Evolutionary conservation across 1,284 basidiomycete genomes (phyloP), one percentile per base, ranked within the genome.

Genomic region (Coniophora puteana): DNA sequence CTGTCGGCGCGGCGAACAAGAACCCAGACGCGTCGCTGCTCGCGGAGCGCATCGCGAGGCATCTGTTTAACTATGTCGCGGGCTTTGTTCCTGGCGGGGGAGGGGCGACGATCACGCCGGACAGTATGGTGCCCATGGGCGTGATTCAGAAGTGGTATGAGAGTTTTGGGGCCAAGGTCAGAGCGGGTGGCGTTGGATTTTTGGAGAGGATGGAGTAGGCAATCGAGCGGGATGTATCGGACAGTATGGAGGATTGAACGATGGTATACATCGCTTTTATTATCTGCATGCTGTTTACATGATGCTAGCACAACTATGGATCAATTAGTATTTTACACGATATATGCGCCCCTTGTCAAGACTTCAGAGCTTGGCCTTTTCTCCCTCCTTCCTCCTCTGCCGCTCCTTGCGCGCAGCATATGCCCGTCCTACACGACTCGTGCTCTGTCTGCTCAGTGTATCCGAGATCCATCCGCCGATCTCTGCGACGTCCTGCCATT

Each of bases 121-220:
- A 89, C 34, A 76, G 76, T 23, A 65, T 77, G 47, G 73, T 93
- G 4, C 88, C 89, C n/a, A 76, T 93, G 67, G 73, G 70, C 21
- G 56, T 89, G 34, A 78, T 94, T 43, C 76, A 76, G 46, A 80
- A 72, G 53, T 94, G 91, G 91, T 93, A 92, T 57, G 87, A 92
- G 40, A 78, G 55, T 46, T 89, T 93, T 52, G 56, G 80, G 51
- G 61, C 64, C n/a, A 93, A 93, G 62, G 63, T 93, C 20, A 76
- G 70, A 54, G 78, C 78, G 38, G 77, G 73, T 4, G 89, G 90
- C 1, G 63, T 78, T 2, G 77, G 71, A 0, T 94, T 93, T 63
- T 68, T 94, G 57, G 89, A 92, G 52, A 73, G 78, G 46, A 71
- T 69, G 41, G 79, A 83, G 44, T 78, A 51, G 28, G n/a, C n/a